These are phyloP conservation scores for Colletotrichum tanaceti DNA, from an alignment of 2,329 filamentous ascomycete species.

Conservation along the genomic window DNA sequence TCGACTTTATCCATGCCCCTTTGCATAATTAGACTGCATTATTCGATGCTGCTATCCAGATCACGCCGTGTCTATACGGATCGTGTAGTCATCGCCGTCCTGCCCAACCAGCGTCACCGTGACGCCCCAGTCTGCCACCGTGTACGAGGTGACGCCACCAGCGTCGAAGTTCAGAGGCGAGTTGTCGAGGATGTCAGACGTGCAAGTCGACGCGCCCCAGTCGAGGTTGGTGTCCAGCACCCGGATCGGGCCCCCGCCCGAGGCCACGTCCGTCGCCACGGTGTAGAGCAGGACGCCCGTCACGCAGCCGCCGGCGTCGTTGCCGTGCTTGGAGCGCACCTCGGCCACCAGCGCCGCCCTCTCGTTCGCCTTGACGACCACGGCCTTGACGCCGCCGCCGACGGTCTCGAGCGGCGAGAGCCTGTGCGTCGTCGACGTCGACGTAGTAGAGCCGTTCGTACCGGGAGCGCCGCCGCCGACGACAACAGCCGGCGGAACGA, in stretches of 20 bases:
- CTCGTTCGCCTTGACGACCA: slow-evolving; percentile 45
- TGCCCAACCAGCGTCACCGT: slow-evolving; percentile 13
- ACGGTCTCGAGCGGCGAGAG: slow-evolving; percentile 43
- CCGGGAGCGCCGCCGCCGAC: neutral
- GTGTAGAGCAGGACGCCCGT: slow-evolving; percentile 52
- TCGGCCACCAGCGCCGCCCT: slow-evolving; percentile 49
- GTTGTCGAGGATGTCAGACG: slow-evolving; percentile 48
- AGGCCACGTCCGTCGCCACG: slow-evolving; percentile 45
- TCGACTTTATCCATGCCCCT: neutral
- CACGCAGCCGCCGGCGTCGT: slow-evolving; percentile 47
- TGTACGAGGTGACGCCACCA: neutral
- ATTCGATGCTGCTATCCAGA: neutral
- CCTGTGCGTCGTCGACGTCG: slow-evolving; percentile 44
- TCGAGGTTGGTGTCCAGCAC: slow-evolving; percentile 50
- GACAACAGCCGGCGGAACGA: slow-evolving; percentile 41
- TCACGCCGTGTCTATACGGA: slow-evolving; percentile 4
- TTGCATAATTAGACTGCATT: neutral
- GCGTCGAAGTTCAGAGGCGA: slow-evolving; percentile 44
- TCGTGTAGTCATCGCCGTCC: slow-evolving; percentile 22
- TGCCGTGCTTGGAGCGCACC: slow-evolving; percentile 44
- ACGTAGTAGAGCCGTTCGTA: no score
- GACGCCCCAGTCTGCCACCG: slow-evolving; percentile 5
- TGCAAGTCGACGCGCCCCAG: slow-evolving; percentile 45
- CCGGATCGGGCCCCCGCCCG: slow-evolving; percentile 48
- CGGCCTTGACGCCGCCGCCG: slow-evolving; percentile 45